phyloP scores from a whole-genome alignment of 345 rosid genomes.

The Pistacia atlantica region DNA sequence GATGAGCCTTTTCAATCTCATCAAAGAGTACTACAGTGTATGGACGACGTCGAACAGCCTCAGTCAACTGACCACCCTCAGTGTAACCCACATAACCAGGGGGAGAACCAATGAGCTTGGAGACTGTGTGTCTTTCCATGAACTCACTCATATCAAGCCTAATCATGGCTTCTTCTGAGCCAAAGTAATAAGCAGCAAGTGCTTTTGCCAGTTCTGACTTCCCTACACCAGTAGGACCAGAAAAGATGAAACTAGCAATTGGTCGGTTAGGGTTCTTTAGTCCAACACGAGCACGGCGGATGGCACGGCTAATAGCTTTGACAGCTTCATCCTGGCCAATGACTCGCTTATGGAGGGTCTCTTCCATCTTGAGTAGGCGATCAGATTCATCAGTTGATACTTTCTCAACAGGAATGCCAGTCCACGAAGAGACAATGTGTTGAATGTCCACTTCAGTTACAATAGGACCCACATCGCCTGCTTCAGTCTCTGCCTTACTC shows the following conservation, averaged over 20 bases:
- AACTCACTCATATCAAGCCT: slow-evolving; percentile 99
- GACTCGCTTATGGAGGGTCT: slow-evolving; percentile 87
- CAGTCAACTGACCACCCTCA: slow-evolving; percentile 96
- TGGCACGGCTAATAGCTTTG: slow-evolving; percentile 89
- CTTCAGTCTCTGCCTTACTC: slow-evolving; percentile 92
- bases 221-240: slow-evolving; percentile 99
- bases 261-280: slow-evolving; percentile 95
- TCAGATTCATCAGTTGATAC: slow-evolving; percentile 95
- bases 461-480: slow-evolving; percentile 79
- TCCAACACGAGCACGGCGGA: slow-evolving; percentile 98
- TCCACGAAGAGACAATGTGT: slow-evolving; percentile 93
- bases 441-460: slow-evolving; percentile 91
- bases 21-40: slow-evolving; percentile 91
- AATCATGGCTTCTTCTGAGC: slow-evolving; percentile 98
- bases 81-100: slow-evolving; percentile 99
- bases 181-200: slow-evolving; percentile 92
- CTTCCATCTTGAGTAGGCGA: slow-evolving; percentile 94
- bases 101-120: slow-evolving; percentile 97
- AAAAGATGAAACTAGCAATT: slow-evolving; percentile 96
- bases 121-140: slow-evolving; percentile 97
- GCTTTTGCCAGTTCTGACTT: slow-evolving; percentile 98
- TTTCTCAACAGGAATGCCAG: slow-evolving; percentile 98
- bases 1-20: slow-evolving; percentile 98
- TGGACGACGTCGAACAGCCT: slow-evolving; percentile 96
- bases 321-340: slow-evolving; percentile 99